Evolutionary conservation across 1,284 basidiomycete genomes (phyloP).

Genomic region (Puccinia polysora): DNA sequence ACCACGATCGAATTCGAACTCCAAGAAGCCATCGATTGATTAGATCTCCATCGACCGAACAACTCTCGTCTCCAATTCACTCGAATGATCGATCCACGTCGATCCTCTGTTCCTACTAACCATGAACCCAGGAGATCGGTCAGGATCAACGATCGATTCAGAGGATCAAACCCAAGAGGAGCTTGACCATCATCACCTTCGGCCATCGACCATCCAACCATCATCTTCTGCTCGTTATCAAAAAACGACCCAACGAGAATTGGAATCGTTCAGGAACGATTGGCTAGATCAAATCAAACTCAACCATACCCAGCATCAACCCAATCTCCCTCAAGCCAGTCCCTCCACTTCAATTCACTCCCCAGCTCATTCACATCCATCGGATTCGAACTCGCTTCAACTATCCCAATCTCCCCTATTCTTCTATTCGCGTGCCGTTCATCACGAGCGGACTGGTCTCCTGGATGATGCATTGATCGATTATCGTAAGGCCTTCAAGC

Average conservation of each 20-base stretch:
- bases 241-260: background rate
- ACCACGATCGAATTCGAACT: too few species aligned
- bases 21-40: too few species aligned
- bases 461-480: constrained; percentile 22
- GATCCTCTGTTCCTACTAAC: too few species aligned
- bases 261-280: constrained; percentile 22
- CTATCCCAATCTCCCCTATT: background rate
- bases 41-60: too few species aligned
- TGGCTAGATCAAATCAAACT: constrained; percentile 18
- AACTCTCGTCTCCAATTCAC: too few species aligned
- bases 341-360: background rate
- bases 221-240: too few species aligned
- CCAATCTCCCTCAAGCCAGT: background rate
- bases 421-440: constrained; percentile 16
- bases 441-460: constrained; percentile 23
- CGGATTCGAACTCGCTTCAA: background rate
- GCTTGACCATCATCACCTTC: too few species aligned
- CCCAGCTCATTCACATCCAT: background rate
- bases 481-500: constrained; percentile 22
- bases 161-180: too few species aligned
- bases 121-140: too few species aligned
- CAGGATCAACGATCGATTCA: too few species aligned
- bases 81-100: too few species aligned
- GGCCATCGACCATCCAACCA: too few species aligned
- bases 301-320: background rate